Percentiles rank a stretch among this genome's conserved stretches.
Conservation (phyloP, 163 green algal genomes). For the Smithsoniella earleae region DNA sequence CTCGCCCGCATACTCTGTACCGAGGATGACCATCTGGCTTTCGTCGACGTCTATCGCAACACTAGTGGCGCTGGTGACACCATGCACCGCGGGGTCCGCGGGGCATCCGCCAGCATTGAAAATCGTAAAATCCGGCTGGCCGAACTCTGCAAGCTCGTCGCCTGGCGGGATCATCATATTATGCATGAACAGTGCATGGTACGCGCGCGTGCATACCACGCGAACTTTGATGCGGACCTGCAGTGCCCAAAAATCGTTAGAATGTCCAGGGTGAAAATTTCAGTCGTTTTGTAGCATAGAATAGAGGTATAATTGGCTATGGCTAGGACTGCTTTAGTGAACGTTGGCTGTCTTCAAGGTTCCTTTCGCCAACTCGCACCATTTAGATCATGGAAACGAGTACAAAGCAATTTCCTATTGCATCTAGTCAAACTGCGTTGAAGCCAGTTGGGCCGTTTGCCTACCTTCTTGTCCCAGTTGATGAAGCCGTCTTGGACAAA, state of each 20-base stretch:
- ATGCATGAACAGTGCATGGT: constrained; percentile 41
- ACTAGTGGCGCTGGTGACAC: constrained; percentile 35
- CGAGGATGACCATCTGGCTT: constrained; percentile 47
- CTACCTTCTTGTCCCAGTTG: constrained; percentile 33
- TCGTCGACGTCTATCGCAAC: constrained; percentile 40
- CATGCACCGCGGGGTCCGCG: constrained; percentile 32
- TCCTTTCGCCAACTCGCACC: no score
- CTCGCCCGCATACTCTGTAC: constrained; percentile 48
- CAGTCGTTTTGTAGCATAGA: not conserved
- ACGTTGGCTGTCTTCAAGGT: no score
- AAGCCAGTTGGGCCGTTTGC: not conserved
- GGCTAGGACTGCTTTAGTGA: not conserved
- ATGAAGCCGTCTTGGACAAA: constrained; percentile 39
- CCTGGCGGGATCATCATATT: constrained; percentile 44
- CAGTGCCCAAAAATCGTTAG: not conserved
- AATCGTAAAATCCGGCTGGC: constrained; percentile 39
- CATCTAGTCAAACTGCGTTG: not conserved
- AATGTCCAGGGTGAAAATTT: not conserved
- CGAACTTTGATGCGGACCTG: constrained; percentile 28
- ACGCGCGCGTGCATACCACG: constrained; percentile 28
- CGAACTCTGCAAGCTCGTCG: constrained; percentile 44
- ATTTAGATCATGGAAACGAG: not conserved
- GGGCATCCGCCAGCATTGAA: constrained; percentile 40
- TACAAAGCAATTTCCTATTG: not conserved
- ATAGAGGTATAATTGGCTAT: not conserved